These are phyloP conservation scores for Daldinia bambusicola DNA, from an alignment of 495 filamentous ascomycete genomes.

Conservation along the genomic window DNA sequence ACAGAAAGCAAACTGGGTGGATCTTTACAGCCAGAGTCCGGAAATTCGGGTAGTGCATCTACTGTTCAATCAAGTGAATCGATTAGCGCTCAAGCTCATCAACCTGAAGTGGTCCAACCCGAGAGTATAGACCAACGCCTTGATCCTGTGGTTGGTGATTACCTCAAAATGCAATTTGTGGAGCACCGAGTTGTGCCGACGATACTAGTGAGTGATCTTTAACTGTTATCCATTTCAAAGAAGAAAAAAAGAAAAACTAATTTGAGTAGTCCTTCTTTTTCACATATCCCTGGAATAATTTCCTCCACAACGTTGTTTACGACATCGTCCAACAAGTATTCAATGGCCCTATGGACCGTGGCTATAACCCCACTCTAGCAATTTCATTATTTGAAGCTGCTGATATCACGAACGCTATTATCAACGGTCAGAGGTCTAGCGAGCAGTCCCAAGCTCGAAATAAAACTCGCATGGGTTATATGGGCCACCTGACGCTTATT, in stretches of 20 bases:
- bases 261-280: constrained; percentile 79
- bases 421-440: constrained; percentile 86
- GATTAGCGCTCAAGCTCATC: constrained; percentile 22
- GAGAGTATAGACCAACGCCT: constrained; percentile 13
- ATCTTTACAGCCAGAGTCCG: constrained; percentile 1
- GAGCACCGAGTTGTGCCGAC: constrained; percentile 94
- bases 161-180: constrained; percentile 96
- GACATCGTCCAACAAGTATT: constrained; percentile 99
- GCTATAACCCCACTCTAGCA: constrained; percentile 91
- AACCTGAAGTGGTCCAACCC: constrained; percentile 24
- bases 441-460: constrained; percentile 82
- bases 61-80: constrained; percentile 5
- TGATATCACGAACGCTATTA: constrained; percentile 88
- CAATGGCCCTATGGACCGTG: constrained; percentile 96
- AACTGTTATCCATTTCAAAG: not conserved
- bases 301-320: constrained; percentile 99
- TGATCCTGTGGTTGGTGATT: constrained; percentile 95
- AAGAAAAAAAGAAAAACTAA: constrained; percentile 30
- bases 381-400: constrained; percentile 92
- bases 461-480: constrained; percentile 95
- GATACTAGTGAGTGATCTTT: constrained; percentile 75
- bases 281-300: constrained; percentile 99
- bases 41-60: not conserved
- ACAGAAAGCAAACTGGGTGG: constrained; percentile 1
- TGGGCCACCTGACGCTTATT: constrained; percentile 97